These are phyloP conservation scores for Debaryomyces coudertii DNA, from an alignment of 1,139 yeast species.

Conservation along the genomic window DNA sequence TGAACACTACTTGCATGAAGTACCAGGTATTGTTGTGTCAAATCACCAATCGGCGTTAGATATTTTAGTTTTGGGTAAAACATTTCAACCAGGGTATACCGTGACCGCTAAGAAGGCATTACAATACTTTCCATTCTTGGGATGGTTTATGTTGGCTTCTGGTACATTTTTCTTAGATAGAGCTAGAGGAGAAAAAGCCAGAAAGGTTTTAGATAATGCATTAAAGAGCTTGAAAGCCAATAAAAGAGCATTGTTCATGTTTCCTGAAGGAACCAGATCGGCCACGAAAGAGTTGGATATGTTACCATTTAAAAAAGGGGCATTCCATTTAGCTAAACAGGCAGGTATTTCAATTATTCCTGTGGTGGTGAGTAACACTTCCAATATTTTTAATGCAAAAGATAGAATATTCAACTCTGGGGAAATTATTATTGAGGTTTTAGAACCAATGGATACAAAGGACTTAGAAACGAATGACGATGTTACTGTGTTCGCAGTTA, in stretches of 20 bases:
- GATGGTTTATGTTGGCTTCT: constrained; percentile 91
- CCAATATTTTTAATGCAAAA: constrained; percentile 67
- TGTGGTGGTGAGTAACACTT: constrained; percentile 81
- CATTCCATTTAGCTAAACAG: constrained; percentile 94
- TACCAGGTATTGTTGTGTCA: constrained; percentile 83
- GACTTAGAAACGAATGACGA: constrained; percentile 60
- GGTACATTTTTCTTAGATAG: constrained; percentile 93
- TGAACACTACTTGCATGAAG: constrained; percentile 50
- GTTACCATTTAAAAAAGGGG: constrained; percentile 94
- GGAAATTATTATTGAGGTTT: constrained; percentile 62
- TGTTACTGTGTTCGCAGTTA: constrained; percentile 51
- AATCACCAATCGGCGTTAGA: constrained; percentile 95
- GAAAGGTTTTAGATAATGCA: constrained; percentile 72
- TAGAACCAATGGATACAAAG: constrained; percentile 66
- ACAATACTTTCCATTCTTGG: constrained; percentile 86
- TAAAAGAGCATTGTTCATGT: constrained; percentile 77
- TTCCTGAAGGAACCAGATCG: constrained; percentile 96
- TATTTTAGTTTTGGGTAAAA: constrained; percentile 72
- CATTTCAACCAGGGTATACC: constrained; percentile 87
- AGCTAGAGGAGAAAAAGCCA: constrained; percentile 73
- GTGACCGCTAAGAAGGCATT: constrained; percentile 90
- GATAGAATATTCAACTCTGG: constrained; percentile 61
- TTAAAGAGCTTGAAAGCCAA: constrained; percentile 58
- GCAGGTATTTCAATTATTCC: constrained; percentile 91
- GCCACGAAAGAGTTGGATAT: constrained; percentile 66